Evolutionary conservation across 2,329 filamentous ascomycete species (phyloP), one percentile per base, ranked within the genome.

Genomic region (Diaporthe aspalathi): DNA sequence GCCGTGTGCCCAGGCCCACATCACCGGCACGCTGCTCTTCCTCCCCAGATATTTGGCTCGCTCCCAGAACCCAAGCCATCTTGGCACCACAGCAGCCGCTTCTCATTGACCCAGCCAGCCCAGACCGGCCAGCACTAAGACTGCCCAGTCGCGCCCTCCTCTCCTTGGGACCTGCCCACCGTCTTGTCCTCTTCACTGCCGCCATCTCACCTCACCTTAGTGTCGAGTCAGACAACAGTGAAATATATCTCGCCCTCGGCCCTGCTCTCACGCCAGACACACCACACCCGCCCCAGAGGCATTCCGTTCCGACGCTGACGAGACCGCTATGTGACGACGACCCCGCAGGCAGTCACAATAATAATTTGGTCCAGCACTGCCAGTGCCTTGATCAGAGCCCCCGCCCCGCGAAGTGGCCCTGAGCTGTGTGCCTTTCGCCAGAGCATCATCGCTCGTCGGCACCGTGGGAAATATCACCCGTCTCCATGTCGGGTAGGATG

Each of bases 391-490:
- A 63, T 27, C 43, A 47, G 57, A 49, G 57, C 57, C 27, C 57
- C 43, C 40, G 24, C n/a, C 57, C 40, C 57, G 40, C 27, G 43
- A 35, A 29, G 22, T 27, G 24, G n/a, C 52, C 38, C 53, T n/a
- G 29, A 35, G 38, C 32, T 40, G 29, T 47, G 47, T 53, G 32
- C 8, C 40, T 16, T n/a, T 53, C 32, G n/a, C 49, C 32, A 14
- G 16, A 27, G 45, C 24, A 35, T 16, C n/a, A 9, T 47, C 14
- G n/a, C 43, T 53, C 22, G 20, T 49, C 22, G 56, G 9, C 47
- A 32, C 74, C 71, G 78, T 77, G 79, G 78, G 80, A 78, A 78
- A 81, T 78, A 79, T 81, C 78, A 80, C 82, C 78, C 79, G 78
- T 81, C 75, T 77, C 78, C 73, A 73, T 77, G 74, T 73, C 73